Base-by-base conservation (phyloP, 768 basidiomycete species). In the Kwoniella sp. region DNA sequence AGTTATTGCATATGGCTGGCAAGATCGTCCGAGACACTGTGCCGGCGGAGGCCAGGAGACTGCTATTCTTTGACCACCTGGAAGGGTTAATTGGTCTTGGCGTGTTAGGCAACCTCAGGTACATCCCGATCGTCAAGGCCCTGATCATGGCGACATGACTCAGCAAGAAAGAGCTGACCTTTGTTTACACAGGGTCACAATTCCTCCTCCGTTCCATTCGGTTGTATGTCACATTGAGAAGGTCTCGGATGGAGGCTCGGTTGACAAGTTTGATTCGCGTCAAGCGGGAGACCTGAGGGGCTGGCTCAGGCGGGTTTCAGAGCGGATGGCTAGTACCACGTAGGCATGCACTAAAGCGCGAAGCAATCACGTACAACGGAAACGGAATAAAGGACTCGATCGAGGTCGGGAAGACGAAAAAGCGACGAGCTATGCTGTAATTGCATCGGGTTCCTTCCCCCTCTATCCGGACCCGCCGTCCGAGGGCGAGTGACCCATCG, bases 21-120 rank as follows among this genome's bases (percentile, higher is more conserved):
- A 10, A 31, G 3, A 23, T 28, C 10, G 15, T 49, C 22, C 29
- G 32, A 11, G 17, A 32, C 8, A 34, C n/a, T 32, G 22, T 10
- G 15, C 40, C 15, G 31, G 26, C 14, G n/a, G 22, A 20, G 22
- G 31, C 31, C 34, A 33, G 32, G 15, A 26, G 34, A 23, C 15
- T 17, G 20, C 9, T 59, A 20, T 60, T 56, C 37, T 32, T 53
- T 9, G 59, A 60, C 29, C 50, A 60, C 25, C 37, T 60, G 4
- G 54, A 60, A 33, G 31, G 37, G n/a, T 25, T 36, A 33, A 31
- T 60, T 4, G 34, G 39, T 41, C 28, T 56, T n/a, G 46, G 29
- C 27, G 3, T 33, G 6, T 25, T 44, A 14, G 55, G 48, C 15
- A 26, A 36, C 9, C 36, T 56, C 10, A 50, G 55, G 43, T 46